A percentile compares a stretch with the other conserved stretches of the same genome.
Evolutionary conservation across 164 flowering plant genomes (phyloP).

Genomic region (Vitis amurensis): DNA sequence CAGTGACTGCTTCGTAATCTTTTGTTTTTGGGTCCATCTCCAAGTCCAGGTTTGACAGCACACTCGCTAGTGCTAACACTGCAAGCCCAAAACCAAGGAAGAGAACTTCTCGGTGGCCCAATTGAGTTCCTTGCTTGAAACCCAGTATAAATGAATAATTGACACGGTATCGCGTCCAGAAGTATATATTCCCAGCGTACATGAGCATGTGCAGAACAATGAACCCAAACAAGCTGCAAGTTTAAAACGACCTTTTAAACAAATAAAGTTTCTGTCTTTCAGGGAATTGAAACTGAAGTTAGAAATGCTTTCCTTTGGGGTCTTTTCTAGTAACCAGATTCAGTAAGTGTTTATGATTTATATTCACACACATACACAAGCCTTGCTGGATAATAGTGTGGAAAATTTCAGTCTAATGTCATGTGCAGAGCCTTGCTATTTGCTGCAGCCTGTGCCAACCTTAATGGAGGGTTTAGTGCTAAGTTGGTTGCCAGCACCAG

Average conservation of each 20-base stretch:
- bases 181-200: conserved; percentile 56
- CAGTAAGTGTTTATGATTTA: too few relatives aligned
- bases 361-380: too few relatives aligned
- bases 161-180: conserved; percentile 62
- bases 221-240: conserved; percentile 60
- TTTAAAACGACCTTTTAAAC: background rate
- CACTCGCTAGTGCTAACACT: conserved; percentile 44
- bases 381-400: too few relatives aligned
- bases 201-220: conserved; percentile 59
- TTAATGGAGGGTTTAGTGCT: too few relatives aligned
- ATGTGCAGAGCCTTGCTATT: too few relatives aligned
- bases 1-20: conserved; percentile 38
- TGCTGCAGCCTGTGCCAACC: too few relatives aligned
- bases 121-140: conserved; percentile 61
- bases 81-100: conserved; percentile 43
- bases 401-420: too few relatives aligned
- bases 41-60: conserved; percentile 52
- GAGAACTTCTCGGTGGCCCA: conserved; percentile 56
- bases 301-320: too few relatives aligned
- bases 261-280: background rate
- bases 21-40: conserved; percentile 48
- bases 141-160: conserved; percentile 75
- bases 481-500: too few relatives aligned
- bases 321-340: too few relatives aligned
- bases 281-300: too few relatives aligned